A percentile compares a stretch with the other conserved stretches of the same genome.
phyloP scores from a whole-genome alignment of 768 basidiomycete species.

The Termitomyces sp. region DNA sequence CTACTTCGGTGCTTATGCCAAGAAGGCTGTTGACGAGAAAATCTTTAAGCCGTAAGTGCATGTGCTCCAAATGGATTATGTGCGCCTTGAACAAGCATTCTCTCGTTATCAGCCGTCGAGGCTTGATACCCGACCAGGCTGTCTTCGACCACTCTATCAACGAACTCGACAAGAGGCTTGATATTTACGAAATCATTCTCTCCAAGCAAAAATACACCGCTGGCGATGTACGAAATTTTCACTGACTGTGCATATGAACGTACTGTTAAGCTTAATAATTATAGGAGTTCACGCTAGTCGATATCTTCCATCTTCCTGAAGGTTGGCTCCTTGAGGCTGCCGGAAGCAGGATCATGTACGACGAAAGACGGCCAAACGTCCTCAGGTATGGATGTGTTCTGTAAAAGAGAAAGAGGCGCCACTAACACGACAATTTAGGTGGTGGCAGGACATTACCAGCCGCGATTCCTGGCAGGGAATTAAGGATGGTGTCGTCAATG shows the following conservation, averaged over 20 bases:
- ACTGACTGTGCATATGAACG: neutral
- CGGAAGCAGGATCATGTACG: slow-evolving; percentile 16
- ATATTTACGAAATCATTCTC: slow-evolving; percentile 53
- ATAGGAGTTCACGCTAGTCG: slow-evolving; percentile 19
- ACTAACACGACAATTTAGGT: slow-evolving; percentile 13
- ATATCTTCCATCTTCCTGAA: slow-evolving; percentile 23
- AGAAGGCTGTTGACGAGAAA: slow-evolving; percentile 43
- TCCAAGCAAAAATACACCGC: slow-evolving; percentile 54
- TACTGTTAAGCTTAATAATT: neutral
- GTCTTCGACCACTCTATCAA: slow-evolving; percentile 25
- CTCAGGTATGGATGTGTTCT: slow-evolving; percentile 9
- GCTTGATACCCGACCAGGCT: slow-evolving; percentile 13
- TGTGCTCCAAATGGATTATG: neutral
- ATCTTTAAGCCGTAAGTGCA: slow-evolving; percentile 49
- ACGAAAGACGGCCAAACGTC: slow-evolving; percentile 17
- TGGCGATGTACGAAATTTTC: slow-evolving; percentile 42
- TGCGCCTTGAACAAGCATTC: no score
- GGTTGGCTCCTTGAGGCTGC: slow-evolving; percentile 15
- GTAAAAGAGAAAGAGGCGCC: no score
- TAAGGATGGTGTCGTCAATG: slow-evolving; percentile 21
- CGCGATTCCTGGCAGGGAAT: slow-evolving; percentile 25
- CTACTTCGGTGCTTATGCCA: slow-evolving; percentile 47
- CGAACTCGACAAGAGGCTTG: slow-evolving; percentile 37
- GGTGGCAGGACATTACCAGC: slow-evolving; percentile 23
- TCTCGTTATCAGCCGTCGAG: slow-evolving; percentile 3